Evolutionary conservation across 352 stramenopile genomes (phyloP).

Genomic region (Pythium phragmiticola): DNA sequence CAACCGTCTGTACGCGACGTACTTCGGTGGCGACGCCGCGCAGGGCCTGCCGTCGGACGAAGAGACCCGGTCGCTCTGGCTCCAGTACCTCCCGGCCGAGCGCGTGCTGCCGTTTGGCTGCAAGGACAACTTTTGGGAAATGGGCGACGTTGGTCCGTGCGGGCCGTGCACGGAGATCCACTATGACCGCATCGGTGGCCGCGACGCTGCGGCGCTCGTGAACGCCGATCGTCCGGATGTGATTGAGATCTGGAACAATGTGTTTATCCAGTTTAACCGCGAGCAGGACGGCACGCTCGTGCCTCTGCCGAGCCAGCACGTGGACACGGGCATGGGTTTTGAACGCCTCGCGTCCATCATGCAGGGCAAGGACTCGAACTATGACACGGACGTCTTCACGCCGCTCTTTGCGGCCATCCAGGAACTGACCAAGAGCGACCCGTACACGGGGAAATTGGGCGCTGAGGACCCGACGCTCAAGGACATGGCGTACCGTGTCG

Average conservation of each 20-base stretch:
- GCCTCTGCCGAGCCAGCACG: constrained; percentile 93
- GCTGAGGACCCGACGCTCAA: constrained; percentile 88
- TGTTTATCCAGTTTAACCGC: constrained; percentile 99
- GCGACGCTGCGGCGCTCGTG: constrained; percentile 92
- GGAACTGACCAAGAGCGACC: constrained; percentile 65
- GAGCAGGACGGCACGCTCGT: constrained; percentile 89
- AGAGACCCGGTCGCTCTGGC: constrained; percentile 92
- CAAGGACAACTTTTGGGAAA: constrained; percentile 99
- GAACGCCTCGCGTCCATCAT: constrained; percentile 93
- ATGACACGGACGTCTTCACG: constrained; percentile 99
- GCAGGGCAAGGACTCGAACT: constrained; percentile 95
- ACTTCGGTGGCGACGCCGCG: constrained; percentile 96
- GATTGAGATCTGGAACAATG: constrained; percentile 99
- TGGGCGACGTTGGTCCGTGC: constrained; percentile 98
- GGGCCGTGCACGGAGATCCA: constrained; percentile 99
- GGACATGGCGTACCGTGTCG: constrained; percentile 93
- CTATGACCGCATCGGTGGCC: constrained; percentile 97
- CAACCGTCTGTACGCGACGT: constrained; percentile 96
- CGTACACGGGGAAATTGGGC: constrained; percentile 85
- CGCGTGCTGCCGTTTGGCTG: constrained; percentile 93
- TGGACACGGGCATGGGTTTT: constrained; percentile 99
- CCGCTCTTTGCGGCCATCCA: constrained; percentile 95
- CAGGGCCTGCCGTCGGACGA: constrained; percentile 82
- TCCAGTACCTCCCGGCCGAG: constrained; percentile 84
- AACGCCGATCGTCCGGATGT: constrained; percentile 98